phyloP scores from a whole-genome alignment of 2,329 filamentous ascomycete species.

The Knoxdaviesia proteae region DNA sequence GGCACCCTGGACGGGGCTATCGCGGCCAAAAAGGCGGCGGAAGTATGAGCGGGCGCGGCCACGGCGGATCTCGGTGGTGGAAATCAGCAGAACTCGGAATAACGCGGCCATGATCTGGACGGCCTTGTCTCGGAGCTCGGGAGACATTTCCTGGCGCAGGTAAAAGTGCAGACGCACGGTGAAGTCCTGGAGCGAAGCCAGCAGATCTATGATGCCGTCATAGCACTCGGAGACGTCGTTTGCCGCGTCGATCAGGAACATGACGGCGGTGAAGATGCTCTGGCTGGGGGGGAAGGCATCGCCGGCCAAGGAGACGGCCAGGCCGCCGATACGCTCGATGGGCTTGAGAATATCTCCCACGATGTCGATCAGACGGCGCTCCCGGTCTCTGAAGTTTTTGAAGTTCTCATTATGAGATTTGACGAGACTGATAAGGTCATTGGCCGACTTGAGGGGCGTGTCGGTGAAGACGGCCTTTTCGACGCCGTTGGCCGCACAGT shows the following conservation, averaged over 20 bases:
- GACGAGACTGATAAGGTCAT: constrained; percentile 4
- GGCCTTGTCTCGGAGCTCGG: constrained; percentile 17
- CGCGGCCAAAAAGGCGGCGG: constrained; percentile 17
- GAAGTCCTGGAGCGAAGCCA: constrained; percentile 21
- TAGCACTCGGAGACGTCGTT: constrained; percentile 22
- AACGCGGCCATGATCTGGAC: constrained; percentile 20
- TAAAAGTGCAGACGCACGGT: constrained; percentile 21
- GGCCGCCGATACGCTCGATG: constrained; percentile 18
- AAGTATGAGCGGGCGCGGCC: constrained; percentile 21
- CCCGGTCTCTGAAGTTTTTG: constrained; percentile 4
- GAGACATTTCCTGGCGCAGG: constrained; percentile 15
- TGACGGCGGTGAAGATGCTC: constrained; percentile 20
- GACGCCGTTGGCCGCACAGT: constrained; percentile 2
- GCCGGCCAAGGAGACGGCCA: constrained; percentile 15
- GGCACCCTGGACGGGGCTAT: constrained; percentile 17
- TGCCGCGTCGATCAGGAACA: constrained; percentile 21
- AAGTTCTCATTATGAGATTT: constrained; percentile 5
- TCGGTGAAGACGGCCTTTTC: constrained; percentile 3
- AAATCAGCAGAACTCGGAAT: constrained; percentile 22
- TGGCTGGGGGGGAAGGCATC: constrained; percentile 19
- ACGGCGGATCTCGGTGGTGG: constrained; percentile 18
- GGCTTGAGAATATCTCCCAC: constrained; percentile 11
- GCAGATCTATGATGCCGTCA: constrained; percentile 22
- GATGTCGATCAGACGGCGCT: constrained; percentile 4
- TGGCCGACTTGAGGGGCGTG: constrained; percentile 2